phyloP scores from a whole-genome alignment of 2,329 filamentous ascomycete species.

The Rosellinia necatrix region DNA sequence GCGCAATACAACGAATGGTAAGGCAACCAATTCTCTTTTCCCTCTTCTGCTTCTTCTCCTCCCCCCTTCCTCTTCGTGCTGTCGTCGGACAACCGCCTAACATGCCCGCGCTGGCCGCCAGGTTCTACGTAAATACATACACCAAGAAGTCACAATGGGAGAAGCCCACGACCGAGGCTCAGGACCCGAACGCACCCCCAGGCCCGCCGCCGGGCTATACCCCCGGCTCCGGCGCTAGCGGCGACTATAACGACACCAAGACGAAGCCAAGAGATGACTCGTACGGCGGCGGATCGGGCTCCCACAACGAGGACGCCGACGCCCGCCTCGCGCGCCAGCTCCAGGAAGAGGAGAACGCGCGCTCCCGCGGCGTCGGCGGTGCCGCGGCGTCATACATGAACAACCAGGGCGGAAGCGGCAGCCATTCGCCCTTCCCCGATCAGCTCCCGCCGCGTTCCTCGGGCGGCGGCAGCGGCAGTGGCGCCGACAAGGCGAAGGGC shows the following conservation, averaged over 20 bases:
- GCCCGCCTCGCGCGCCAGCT: slow-evolving; percentile 70
- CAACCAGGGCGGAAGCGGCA: slow-evolving; percentile 32
- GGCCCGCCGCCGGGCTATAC: slow-evolving; percentile 73
- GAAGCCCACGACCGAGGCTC: slow-evolving; percentile 71
- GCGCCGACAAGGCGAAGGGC: slow-evolving; percentile 48
- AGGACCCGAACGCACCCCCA: slow-evolving; percentile 55
- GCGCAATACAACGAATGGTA: slow-evolving; percentile 82
- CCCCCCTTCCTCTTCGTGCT: background rate
- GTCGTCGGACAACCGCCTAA: slow-evolving; percentile 1
- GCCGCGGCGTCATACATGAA: slow-evolving; percentile 42
- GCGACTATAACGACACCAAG: slow-evolving; percentile 60
- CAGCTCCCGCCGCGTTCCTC: slow-evolving; percentile 51
- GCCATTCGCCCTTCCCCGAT: slow-evolving; percentile 40
- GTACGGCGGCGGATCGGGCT: slow-evolving; percentile 26
- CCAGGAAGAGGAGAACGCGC: slow-evolving; percentile 81
- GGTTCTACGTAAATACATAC: slow-evolving; percentile 89
- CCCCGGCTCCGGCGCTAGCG: slow-evolving; percentile 49
- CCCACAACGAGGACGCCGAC: slow-evolving; percentile 40
- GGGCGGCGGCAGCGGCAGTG: slow-evolving; percentile 25
- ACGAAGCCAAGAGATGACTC: slow-evolving; percentile 54
- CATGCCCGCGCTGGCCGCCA: slow-evolving; percentile 43
- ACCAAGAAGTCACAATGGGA: slow-evolving; percentile 94
- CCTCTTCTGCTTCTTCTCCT: background rate
- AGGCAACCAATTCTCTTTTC: background rate
- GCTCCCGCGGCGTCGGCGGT: slow-evolving; percentile 41